Evolutionary conservation across 805 yeast genomes (phyloP), one percentile per base, ranked within the genome.

Genomic region (Teunomyces funiuensis): DNA sequence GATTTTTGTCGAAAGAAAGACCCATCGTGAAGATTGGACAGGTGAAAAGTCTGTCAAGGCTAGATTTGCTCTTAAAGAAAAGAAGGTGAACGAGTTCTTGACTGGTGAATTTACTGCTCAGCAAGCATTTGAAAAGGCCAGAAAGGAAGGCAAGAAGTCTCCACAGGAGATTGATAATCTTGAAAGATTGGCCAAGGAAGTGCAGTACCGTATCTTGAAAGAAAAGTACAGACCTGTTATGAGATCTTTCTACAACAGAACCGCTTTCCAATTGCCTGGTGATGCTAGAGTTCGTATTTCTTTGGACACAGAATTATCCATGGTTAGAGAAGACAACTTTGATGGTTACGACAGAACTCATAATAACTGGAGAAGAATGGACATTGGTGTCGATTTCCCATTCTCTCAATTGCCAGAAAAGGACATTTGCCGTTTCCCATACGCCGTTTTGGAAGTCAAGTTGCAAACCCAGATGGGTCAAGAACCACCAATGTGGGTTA

Each of bases 31-130:
- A 66, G 99, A 93, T 71, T 91, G 99, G 99, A 93, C 99, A 2
- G 99, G 99, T 54, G 99, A 93, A 65, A 91, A 91, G 67, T 88
- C 97, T n/a, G 99, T 93, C 50, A 93, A 93, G 68, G 98, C 98
- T 4, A 79, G 99, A 63, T 93, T 93, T 66, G 83, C 91, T 15
- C 69, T 93, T 51, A 93, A 90, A 63, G 99, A 93, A 63, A 88
- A 85, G 62, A 78, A 88, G 58, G 89, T 91, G 38, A 93, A 93
- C 60, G 80, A 81, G 38, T 93, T 88, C 62, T 63, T 91, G 69
- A 67, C 70, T 26, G 99, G 99, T 52, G 80, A 79, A 38, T 89
- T 77, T 60, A 87, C 97, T 16, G 96, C 90, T 8, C 77, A 79
- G 33, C 93, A 89, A 63, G 95, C 86, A 2, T 91, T 91, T 68